A percentile compares a stretch with the other conserved stretches of the same genome.
These are phyloP conservation scores for Ashbya aceris DNA, from an alignment of 1,139 yeast species.

Conservation along the genomic window DNA sequence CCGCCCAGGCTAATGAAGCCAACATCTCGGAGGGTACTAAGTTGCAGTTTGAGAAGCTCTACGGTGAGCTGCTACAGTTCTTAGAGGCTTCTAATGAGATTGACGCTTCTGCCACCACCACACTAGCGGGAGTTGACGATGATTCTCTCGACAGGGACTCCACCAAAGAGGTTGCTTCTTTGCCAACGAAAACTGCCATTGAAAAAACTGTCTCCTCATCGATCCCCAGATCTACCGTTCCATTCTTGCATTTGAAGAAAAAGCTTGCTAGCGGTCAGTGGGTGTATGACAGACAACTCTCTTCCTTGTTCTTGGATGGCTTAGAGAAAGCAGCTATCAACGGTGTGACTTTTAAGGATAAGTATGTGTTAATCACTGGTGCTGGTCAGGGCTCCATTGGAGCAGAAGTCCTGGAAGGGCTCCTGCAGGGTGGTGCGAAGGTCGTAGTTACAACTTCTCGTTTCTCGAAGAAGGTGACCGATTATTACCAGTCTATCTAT, in stretches of 20 bases:
- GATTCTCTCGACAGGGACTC: slow-evolving; percentile 47
- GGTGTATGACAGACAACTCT: slow-evolving; percentile 72
- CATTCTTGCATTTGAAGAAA: slow-evolving; percentile 86
- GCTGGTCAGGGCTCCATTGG: slow-evolving; percentile 99
- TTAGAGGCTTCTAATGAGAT: slow-evolving; percentile 64
- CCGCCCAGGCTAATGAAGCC: slow-evolving; percentile 45
- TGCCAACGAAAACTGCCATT: slow-evolving; percentile 61
- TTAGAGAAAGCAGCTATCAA: slow-evolving; percentile 88
- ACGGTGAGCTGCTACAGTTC: slow-evolving; percentile 66
- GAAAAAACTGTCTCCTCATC: slow-evolving; percentile 65
- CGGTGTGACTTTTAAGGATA: slow-evolving; percentile 84
- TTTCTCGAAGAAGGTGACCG: slow-evolving; percentile 89
- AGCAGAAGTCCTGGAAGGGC: slow-evolving; percentile 91
- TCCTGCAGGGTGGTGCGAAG: slow-evolving; percentile 95
- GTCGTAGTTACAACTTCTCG: slow-evolving; percentile 94
- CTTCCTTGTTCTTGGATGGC: slow-evolving; percentile 77
- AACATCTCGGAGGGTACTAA: slow-evolving; percentile 49
- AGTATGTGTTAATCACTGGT: slow-evolving; percentile 88
- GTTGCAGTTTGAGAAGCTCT: slow-evolving; percentile 70
- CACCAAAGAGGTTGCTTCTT: slow-evolving; percentile 76
- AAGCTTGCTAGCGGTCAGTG: slow-evolving; percentile 65
- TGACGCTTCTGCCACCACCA: slow-evolving; percentile 35
- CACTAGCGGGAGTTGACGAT: slow-evolving; percentile 34
- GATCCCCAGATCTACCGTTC: slow-evolving; percentile 78
- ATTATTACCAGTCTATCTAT: slow-evolving; percentile 88